phyloP scores from a whole-genome alignment of 176 grass and related monocot genomes.

The Poa annua region DNA sequence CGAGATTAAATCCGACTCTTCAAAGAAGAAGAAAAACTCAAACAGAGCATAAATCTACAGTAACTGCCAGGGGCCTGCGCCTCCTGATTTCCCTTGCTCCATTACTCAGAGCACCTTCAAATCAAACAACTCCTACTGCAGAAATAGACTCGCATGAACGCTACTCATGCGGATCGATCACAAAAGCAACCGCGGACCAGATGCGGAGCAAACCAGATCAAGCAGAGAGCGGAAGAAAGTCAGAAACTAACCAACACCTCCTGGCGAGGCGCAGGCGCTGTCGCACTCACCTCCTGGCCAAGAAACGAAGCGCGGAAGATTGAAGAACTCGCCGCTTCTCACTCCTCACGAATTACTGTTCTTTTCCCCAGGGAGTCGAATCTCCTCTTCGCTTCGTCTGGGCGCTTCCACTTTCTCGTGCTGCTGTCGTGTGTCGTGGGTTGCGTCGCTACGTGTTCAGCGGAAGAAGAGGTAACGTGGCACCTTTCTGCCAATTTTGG shows the following conservation, averaged over 20 bases:
- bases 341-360: neutral
- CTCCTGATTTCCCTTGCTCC: neutral
- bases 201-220: neutral
- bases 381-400: neutral
- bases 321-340: constrained; percentile 14
- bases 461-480: constrained; percentile 1
- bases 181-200: neutral
- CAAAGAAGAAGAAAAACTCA: too few species aligned
- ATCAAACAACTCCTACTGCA: neutral
- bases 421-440: neutral
- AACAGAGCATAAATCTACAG: neutral
- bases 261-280: neutral
- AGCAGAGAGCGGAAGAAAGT: neutral
- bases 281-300: constrained; percentile 23
- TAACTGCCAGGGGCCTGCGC: neutral
- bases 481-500: neutral
- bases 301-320: neutral
- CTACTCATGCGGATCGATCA: neutral
- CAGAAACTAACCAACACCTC: neutral
- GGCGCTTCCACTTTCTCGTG: neutral
- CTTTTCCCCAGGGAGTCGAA: neutral
- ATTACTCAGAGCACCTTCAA: neutral
- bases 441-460: constrained; percentile 3
- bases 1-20: neutral
- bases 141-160: neutral